A percentile compares a stretch with the other conserved stretches of the same genome.
phyloP scores from a whole-genome alignment of 2,329 filamentous ascomycete genomes.

The Hypoxylon sp. region DNA sequence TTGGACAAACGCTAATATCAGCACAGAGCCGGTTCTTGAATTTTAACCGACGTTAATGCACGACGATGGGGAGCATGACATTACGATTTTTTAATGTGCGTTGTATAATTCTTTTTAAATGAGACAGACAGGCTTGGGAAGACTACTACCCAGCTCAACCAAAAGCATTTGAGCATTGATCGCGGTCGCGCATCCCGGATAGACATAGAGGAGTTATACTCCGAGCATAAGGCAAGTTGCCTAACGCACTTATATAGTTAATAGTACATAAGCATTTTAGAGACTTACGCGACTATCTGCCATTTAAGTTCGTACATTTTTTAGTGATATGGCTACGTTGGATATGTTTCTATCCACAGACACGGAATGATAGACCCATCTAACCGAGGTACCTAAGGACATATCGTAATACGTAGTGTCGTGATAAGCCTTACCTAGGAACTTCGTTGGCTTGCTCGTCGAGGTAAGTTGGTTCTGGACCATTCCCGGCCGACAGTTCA shows the following conservation, averaged over 20 bases:
- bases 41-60: slow-evolving; percentile 65
- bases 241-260: slow-evolving; percentile 3
- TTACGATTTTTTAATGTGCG: slow-evolving; percentile 7
- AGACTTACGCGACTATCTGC: background rate
- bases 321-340: no score
- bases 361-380: background rate
- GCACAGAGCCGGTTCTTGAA: slow-evolving; percentile 66
- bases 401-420: background rate
- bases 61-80: slow-evolving; percentile 6
- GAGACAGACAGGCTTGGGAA: slow-evolving; percentile 3
- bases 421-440: background rate
- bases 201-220: slow-evolving; percentile 16
- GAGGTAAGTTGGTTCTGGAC: no score
- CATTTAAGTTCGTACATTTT: background rate
- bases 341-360: no score
- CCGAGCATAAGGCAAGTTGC: background rate
- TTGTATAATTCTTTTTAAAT: slow-evolving; percentile 1
- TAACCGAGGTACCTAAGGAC: background rate
- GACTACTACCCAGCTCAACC: background rate
- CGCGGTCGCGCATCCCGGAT: background rate
- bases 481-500: no score
- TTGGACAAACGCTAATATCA: slow-evolving; percentile 35
- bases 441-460: background rate
- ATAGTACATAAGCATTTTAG: background rate
- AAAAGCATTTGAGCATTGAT: slow-evolving; percentile 5